Evolutionary conservation across 768 basidiomycete genomes (phyloP), one percentile per base, ranked within the genome.

Genomic region (Candolleomyces eurysporus): DNA sequence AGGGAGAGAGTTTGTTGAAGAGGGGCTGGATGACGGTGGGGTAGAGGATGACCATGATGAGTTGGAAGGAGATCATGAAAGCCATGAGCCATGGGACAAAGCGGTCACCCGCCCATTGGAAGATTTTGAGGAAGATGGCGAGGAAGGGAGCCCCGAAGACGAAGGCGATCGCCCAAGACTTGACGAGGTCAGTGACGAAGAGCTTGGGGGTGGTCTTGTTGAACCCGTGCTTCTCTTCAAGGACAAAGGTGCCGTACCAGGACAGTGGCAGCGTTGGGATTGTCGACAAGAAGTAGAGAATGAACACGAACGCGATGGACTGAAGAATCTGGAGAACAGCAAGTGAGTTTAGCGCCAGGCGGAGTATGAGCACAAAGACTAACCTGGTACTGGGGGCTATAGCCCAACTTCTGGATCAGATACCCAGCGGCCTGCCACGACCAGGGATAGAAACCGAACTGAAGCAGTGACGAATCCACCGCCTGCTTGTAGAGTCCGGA

Each of bases 171-270:
- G 76, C 75, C 89, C 88, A 94, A 36, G 86, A 81, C 73, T 97
- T 98, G 68, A 96, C 32, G 42, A 92, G 70, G 73, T 99, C 96
- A 2, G 81, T 75, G 57, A 94, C 71, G 73, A 92, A 98, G 4
- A 96, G 77, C 16, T 67, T 67, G 0, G 85, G 84, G 0, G 94
- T 92, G 5, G 88, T 95, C 77, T 98, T 97, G 83, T 98, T 99
- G 82, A 98, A 98, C 0, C 96, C 96, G 65, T 97, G 94, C 65
- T 89, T 90, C 71, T 96, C 90, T 75, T 98, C 97, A 43, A 98
- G 80, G 5, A 95, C 90, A 70, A 99, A 99, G 3, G 94, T 97
- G 62, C 87, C 83, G 77, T 97, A 98, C 22, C 89, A 78, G 36
- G 84, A 86, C 46, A 94, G 77, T 19, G 96, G 94, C 11, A 95